These are phyloP conservation scores for Cercospora citrullina DNA, from an alignment of 2,329 filamentous ascomycete species.

Conservation along the genomic window DNA sequence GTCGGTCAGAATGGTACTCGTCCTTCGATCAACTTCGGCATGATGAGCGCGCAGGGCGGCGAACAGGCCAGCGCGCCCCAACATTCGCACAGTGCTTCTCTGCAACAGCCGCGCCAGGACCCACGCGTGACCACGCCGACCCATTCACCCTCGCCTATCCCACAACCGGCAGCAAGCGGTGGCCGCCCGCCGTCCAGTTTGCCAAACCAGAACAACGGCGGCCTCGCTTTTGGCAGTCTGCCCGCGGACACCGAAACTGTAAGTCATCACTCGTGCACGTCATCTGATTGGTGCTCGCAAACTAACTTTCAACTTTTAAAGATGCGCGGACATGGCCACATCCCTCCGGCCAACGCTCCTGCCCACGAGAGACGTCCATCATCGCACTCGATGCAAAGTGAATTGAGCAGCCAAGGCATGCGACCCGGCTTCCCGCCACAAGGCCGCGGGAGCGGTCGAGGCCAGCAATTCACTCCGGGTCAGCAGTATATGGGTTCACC, in stretches of 20 bases:
- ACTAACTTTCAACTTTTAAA: slow-evolving; percentile 19
- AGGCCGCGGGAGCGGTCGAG: slow-evolving; percentile 55
- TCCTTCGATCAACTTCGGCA: slow-evolving; percentile 77
- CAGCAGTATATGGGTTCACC: slow-evolving; percentile 57
- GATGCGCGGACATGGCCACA: slow-evolving; percentile 30
- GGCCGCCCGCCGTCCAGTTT: slow-evolving; percentile 77
- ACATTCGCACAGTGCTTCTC: slow-evolving; percentile 60
- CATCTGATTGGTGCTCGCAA: slow-evolving; percentile 19
- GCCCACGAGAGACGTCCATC: slow-evolving; percentile 84
- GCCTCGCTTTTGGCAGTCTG: slow-evolving; percentile 80
- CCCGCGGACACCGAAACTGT: slow-evolving; percentile 74
- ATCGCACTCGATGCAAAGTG: slow-evolving; percentile 76
- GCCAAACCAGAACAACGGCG: slow-evolving; percentile 68
- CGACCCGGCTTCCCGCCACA: slow-evolving; percentile 43
- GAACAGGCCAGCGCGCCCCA: slow-evolving; percentile 68
- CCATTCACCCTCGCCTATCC: slow-evolving; percentile 89
- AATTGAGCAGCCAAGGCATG: slow-evolving; percentile 63
- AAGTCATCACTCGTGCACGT: slow-evolving; percentile 23
- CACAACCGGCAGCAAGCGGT: slow-evolving; percentile 77
- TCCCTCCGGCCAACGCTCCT: slow-evolving; percentile 50
- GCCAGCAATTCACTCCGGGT: slow-evolving; percentile 45
- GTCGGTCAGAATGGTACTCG: slow-evolving; percentile 53
- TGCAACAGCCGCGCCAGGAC: slow-evolving; percentile 57
- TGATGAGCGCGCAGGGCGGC: slow-evolving; percentile 64
- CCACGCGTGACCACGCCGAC: slow-evolving; percentile 79